These are phyloP conservation scores for Heliocybe sulcata DNA, from an alignment of 1,284 basidiomycete species.

Conservation along the genomic window DNA sequence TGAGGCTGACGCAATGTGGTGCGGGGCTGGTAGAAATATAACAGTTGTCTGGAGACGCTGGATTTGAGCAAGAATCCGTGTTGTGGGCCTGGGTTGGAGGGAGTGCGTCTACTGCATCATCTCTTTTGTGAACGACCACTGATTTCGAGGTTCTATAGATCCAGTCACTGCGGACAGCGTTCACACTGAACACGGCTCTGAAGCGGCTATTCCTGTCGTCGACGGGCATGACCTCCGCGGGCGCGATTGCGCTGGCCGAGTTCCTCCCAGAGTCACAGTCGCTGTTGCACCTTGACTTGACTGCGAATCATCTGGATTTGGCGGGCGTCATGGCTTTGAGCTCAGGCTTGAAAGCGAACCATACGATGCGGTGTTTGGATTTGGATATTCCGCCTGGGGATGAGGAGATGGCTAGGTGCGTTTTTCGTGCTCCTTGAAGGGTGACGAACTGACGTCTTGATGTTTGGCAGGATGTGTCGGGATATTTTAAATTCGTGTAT, in stretches of 20 bases:
- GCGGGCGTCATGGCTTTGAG: slow-evolving; percentile 91
- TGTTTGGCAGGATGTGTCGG: slow-evolving; percentile 50
- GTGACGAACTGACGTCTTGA: neutral
- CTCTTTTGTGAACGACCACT: neutral
- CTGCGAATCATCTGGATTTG: slow-evolving; percentile 73
- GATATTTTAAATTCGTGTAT: slow-evolving; percentile 82
- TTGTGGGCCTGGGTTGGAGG: slow-evolving; percentile 80
- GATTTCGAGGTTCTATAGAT: slow-evolving; percentile 44
- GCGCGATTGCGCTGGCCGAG: slow-evolving; percentile 93
- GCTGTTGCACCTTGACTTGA: slow-evolving; percentile 85
- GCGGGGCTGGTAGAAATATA: slow-evolving; percentile 73
- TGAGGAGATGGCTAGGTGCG: slow-evolving; percentile 77
- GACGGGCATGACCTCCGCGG: slow-evolving; percentile 76
- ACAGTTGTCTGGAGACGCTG: slow-evolving; percentile 88
- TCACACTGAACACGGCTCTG: slow-evolving; percentile 88
- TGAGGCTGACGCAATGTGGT: slow-evolving; percentile 1
- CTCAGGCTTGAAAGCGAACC: slow-evolving; percentile 79
- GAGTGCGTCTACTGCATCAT: slow-evolving; percentile 41
- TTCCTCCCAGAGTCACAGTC: slow-evolving; percentile 89
- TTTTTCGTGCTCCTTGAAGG: slow-evolving; percentile 7
- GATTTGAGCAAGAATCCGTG: slow-evolving; percentile 94
- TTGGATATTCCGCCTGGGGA: slow-evolving; percentile 87
- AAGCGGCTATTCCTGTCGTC: slow-evolving; percentile 90
- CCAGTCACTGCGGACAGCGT: slow-evolving; percentile 83
- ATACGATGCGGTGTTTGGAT: slow-evolving; percentile 87